These are phyloP conservation scores for Clitoria ternatea DNA, from an alignment of 306 rosid genomes.

Conservation along the genomic window DNA sequence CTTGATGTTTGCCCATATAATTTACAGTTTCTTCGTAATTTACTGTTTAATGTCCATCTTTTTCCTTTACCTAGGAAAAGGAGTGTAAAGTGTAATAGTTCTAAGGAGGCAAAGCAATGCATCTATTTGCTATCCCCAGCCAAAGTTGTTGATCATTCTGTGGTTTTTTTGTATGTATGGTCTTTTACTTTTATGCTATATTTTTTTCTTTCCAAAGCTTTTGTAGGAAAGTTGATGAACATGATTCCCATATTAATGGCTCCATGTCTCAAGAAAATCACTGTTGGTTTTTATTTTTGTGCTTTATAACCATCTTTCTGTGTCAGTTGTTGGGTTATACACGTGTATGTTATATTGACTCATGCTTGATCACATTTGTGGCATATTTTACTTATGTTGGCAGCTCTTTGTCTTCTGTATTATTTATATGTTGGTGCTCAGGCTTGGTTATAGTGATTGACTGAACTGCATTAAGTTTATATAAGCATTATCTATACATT, in stretches of 20 bases:
- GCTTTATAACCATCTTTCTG: neutral
- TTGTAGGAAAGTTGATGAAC: neutral
- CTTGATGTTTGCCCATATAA: neutral
- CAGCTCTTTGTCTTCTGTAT: conserved; percentile 5
- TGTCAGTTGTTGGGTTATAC: neutral
- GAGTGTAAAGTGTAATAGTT: neutral
- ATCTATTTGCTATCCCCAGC: neutral
- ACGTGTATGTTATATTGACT: neutral
- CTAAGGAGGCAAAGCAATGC: neutral
- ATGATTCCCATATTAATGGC: neutral
- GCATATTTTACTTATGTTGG: neutral
- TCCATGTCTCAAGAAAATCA: neutral
- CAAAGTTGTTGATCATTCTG: conserved; percentile 1
- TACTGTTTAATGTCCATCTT: neutral
- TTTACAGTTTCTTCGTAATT: neutral
- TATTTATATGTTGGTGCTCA: neutral
- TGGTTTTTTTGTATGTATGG: neutral
- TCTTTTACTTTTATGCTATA: neutral
- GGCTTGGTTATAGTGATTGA: neutral
- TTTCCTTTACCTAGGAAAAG: neutral
- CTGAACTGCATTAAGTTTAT: neutral
- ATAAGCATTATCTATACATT: neutral
- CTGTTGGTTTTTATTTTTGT: neutral
- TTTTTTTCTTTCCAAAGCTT: conserved; percentile 4
- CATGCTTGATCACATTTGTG: conserved; percentile 1